Percentiles rank a stretch among this genome's conserved stretches.
These are phyloP conservation scores for Diplocarpon mali DNA, from an alignment of 2,329 filamentous ascomycete species.

Conservation along the genomic window DNA sequence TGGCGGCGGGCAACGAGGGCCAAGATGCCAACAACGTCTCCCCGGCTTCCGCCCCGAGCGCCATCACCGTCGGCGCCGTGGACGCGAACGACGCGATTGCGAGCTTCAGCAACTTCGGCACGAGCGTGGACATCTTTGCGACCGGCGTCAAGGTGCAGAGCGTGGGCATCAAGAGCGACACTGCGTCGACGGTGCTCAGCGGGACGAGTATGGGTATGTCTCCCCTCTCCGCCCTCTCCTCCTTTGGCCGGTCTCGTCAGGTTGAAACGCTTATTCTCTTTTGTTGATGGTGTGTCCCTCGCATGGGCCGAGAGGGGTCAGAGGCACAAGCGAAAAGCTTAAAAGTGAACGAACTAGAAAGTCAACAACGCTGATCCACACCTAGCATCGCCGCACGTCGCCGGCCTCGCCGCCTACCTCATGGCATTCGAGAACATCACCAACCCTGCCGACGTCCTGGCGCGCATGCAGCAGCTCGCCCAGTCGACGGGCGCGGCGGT, in stretches of 20 bases:
- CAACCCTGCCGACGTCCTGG: slow-evolving; percentile 31
- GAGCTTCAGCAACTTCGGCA: slow-evolving; percentile 40
- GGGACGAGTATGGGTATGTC: slow-evolving; percentile 46
- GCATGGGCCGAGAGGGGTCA: too few species aligned
- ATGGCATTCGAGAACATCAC: slow-evolving; percentile 36
- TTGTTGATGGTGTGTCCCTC: too few species aligned
- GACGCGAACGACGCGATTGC: slow-evolving; percentile 31
- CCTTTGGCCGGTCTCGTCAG: too few species aligned
- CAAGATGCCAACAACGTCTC: slow-evolving; percentile 32
- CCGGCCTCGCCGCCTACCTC: slow-evolving; percentile 57
- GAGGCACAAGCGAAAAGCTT: too few species aligned
- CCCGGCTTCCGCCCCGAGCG: slow-evolving; percentile 37
- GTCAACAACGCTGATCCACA: not conserved
- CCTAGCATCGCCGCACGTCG: slow-evolving; percentile 53
- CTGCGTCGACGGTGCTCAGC: slow-evolving; percentile 37
- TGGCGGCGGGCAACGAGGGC: slow-evolving; percentile 42
- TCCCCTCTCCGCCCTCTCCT: not conserved
- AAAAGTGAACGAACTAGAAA: not conserved
- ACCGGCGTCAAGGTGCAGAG: slow-evolving; percentile 37
- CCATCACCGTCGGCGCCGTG: slow-evolving; percentile 42
- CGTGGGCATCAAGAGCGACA: slow-evolving; percentile 34
- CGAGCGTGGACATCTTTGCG: slow-evolving; percentile 39
- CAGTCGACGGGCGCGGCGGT: slow-evolving; percentile 27
- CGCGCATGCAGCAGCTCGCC: slow-evolving; percentile 29
- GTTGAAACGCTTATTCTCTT: too few species aligned